These are phyloP conservation scores for Kipferlia bialata DNA, from an alignment of 78 protist species.

Conservation along the genomic window DNA sequence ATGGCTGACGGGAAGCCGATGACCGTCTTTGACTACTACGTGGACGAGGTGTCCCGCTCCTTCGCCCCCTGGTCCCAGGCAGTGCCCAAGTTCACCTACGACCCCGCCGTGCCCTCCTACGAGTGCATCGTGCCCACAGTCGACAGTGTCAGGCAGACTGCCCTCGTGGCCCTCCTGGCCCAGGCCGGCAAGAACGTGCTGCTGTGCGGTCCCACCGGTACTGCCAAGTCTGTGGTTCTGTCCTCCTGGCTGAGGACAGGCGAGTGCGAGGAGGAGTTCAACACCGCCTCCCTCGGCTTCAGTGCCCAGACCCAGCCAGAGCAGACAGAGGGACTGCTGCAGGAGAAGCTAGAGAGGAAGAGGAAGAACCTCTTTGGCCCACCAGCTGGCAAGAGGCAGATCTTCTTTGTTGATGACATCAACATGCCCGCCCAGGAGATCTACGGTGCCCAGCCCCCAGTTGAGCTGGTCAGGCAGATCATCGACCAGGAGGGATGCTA, in stretches of 20 bases:
- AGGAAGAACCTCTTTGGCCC: constrained; percentile 51
- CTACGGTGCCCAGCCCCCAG: constrained; percentile 72
- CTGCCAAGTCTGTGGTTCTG: constrained; percentile 51
- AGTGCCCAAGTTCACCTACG: constrained; percentile 8
- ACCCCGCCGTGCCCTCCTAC: constrained; percentile 23
- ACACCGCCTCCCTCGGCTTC: constrained; percentile 21
- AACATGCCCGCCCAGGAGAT: constrained; percentile 53
- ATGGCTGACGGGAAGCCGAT: background rate
- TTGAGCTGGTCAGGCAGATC: constrained; percentile 62
- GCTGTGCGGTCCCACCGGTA: constrained; percentile 57
- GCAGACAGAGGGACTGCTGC: constrained; percentile 36
- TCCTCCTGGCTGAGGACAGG: background rate
- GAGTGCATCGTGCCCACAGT: constrained; percentile 40
- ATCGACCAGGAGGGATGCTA: constrained; percentile 34
- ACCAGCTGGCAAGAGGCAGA: constrained; percentile 32
- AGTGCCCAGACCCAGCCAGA: constrained; percentile 41
- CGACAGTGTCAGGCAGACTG: constrained; percentile 26
- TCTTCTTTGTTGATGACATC: constrained; percentile 58
- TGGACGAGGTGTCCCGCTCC: background rate
- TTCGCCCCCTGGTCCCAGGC: background rate
- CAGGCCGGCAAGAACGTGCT: constrained; percentile 3
- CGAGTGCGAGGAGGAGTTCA: background rate
- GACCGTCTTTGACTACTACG: constrained; percentile 18
- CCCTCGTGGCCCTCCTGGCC: constrained; percentile 16
- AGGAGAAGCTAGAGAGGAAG: constrained; percentile 31